A percentile compares a stretch with the other conserved stretches of the same genome.
Conservation (phyloP, 768 basidiomycete genomes). For the Boletus sp. region DNA sequence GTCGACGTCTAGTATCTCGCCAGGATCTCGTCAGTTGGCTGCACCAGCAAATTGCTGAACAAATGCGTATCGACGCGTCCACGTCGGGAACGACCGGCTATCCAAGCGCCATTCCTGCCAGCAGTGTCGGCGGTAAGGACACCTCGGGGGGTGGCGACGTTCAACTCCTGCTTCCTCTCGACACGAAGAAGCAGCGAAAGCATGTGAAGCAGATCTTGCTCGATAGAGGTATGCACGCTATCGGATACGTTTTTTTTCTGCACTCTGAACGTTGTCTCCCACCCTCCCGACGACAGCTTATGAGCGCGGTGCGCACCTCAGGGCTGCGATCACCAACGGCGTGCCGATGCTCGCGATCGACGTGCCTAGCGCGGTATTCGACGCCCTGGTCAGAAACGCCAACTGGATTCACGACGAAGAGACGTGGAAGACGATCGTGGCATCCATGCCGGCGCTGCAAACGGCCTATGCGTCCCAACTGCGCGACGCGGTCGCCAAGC, state of each 20-base stretch:
- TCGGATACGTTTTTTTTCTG: too few relatives aligned
- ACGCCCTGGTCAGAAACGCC: slow-evolving; percentile 52
- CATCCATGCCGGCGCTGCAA: slow-evolving; percentile 53
- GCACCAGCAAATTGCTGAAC: slow-evolving; percentile 74
- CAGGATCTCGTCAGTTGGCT: slow-evolving; percentile 74
- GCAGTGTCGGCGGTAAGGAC: slow-evolving; percentile 35
- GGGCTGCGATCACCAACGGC: slow-evolving; percentile 53
- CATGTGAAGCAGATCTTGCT: slow-evolving; percentile 65
- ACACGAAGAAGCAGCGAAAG: slow-evolving; percentile 72
- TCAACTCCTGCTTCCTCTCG: slow-evolving; percentile 63
- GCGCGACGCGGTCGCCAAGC: slow-evolving; percentile 60
- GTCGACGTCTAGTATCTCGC: slow-evolving; percentile 46
- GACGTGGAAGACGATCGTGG: slow-evolving; percentile 58
- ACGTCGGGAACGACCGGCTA: slow-evolving; percentile 55
- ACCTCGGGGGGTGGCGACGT: slow-evolving; percentile 41
- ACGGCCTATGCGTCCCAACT: slow-evolving; percentile 64
- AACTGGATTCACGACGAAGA: slow-evolving; percentile 77
- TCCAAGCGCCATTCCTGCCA: slow-evolving; percentile 36
- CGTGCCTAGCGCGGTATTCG: slow-evolving; percentile 57
- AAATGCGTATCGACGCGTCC: slow-evolving; percentile 66
- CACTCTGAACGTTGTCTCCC: too few relatives aligned
- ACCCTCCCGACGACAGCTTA: slow-evolving; percentile 44
- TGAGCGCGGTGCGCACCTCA: slow-evolving; percentile 56
- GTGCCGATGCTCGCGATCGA: slow-evolving; percentile 74
- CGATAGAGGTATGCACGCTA: slow-evolving; percentile 51